A percentile compares a stretch with the other conserved stretches of the same genome.
Conservation (phyloP, 345 rosid species). For the Barbarea vulgaris region DNA sequence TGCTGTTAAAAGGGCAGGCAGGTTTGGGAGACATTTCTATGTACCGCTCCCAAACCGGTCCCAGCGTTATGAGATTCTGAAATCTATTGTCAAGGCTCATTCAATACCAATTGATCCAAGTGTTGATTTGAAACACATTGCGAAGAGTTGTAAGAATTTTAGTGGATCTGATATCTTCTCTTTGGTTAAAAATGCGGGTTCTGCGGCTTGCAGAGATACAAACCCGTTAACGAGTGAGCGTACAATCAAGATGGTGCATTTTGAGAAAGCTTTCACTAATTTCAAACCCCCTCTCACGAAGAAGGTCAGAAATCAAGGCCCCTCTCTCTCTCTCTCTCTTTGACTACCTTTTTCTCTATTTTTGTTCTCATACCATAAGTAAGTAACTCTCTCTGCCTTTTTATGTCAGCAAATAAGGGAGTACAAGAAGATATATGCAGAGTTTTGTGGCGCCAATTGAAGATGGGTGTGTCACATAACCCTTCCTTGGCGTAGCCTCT, state of each 20-base stretch:
- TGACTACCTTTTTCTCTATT: no score
- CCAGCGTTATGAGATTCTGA: conserved; percentile 66
- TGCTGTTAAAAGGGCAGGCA: conserved; percentile 74
- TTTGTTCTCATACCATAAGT: no score
- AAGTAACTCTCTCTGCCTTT: no score
- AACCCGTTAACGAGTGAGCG: not conserved
- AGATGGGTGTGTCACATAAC: no score
- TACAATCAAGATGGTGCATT: not conserved
- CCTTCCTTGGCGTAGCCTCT: no score
- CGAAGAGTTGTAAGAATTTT: conserved; percentile 51
- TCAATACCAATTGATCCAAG: conserved; percentile 51
- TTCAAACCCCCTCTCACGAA: not conserved
- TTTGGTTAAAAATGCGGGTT: not conserved
- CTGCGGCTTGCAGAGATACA: not conserved
- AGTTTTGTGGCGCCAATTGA: no score
- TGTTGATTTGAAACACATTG: conserved; percentile 63
- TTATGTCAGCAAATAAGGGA: no score
- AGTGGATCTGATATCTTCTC: conserved; percentile 77
- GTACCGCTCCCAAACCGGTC: conserved; percentile 65
- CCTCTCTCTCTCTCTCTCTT: no score
- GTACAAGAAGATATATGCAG: no score
- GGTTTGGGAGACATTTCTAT: conserved; percentile 73
- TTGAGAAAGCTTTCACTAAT: not conserved
- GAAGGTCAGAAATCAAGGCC: no score
- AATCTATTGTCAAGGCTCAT: conserved; percentile 55